Percentiles rank a stretch among this genome's conserved stretches.
Conservation (phyloP, 2,329 filamentous ascomycete species). For the Beauveria bassiana region DNA sequence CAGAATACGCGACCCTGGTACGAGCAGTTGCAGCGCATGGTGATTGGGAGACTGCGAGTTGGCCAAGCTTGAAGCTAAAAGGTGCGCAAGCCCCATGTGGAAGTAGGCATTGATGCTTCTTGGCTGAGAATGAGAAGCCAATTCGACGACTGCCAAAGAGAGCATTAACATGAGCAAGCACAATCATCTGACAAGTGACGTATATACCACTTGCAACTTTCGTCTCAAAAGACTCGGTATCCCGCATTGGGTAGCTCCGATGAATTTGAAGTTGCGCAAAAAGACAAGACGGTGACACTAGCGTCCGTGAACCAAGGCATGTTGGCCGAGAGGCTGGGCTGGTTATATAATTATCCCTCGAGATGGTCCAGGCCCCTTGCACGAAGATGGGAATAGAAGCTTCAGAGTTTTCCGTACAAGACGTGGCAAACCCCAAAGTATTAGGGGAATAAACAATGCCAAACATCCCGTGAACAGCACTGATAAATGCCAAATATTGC, state of each 20-base stretch:
- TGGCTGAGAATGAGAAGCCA: not conserved
- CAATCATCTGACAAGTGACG: not conserved
- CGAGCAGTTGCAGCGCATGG: not conserved
- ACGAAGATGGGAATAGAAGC: too few relatives aligned
- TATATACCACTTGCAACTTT: not conserved
- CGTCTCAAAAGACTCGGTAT: not conserved
- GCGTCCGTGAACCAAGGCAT: not conserved
- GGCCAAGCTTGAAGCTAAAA: not conserved
- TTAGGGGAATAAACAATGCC: too few relatives aligned
- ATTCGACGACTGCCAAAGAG: not conserved
- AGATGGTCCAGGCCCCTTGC: too few relatives aligned
- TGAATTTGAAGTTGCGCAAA: not conserved
- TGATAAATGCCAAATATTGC: too few relatives aligned
- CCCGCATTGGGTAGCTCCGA: slow-evolving; percentile 3
- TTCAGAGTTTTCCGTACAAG: too few relatives aligned
- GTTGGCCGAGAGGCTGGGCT: too few relatives aligned
- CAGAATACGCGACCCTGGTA: not conserved
- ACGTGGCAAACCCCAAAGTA: too few relatives aligned
- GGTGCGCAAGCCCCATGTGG: not conserved
- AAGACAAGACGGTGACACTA: not conserved
- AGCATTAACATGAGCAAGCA: not conserved
- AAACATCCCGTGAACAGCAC: too few relatives aligned
- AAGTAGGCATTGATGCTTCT: not conserved
- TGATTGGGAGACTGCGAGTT: not conserved
- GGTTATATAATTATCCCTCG: too few relatives aligned